Conservation (phyloP, 176 grass and related monocot genomes). For the Neostapfia colusana region DNA sequence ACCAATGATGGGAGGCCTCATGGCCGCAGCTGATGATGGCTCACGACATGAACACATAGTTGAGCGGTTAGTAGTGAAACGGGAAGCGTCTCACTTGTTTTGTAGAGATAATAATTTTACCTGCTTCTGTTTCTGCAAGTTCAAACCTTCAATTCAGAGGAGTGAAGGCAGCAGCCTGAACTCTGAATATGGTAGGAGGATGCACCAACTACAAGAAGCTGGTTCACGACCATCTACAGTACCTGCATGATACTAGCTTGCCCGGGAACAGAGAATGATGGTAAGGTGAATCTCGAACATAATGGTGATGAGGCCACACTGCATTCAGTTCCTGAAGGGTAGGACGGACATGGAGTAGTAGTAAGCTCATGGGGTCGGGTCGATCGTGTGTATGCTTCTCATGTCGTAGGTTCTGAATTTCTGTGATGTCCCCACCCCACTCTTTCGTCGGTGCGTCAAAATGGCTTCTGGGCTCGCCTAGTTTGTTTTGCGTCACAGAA, state of each 20-base stretch:
- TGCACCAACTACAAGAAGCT: slow-evolving; percentile 21
- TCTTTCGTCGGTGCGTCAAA: not conserved
- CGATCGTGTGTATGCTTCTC: not conserved
- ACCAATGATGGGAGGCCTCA: not conserved
- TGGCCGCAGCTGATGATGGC: not conserved
- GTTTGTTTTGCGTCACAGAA: too few species aligned
- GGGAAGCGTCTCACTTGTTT: too few species aligned
- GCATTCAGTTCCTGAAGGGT: not conserved
- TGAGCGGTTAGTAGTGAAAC: too few species aligned
- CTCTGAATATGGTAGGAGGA: slow-evolving; percentile 13
- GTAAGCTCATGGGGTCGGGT: not conserved
- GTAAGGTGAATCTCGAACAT: slow-evolving; percentile 1
- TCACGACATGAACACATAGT: not conserved
- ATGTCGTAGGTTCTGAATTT: not conserved
- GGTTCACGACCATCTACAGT: not conserved
- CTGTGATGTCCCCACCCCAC: not conserved
- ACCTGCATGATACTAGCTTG: slow-evolving; percentile 3
- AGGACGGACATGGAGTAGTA: too few species aligned
- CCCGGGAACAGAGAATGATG: slow-evolving; percentile 20
- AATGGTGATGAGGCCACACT: slow-evolving; percentile 7
- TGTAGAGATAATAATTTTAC: not conserved
- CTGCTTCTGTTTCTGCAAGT: not conserved
- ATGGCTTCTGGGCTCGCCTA: too few species aligned
- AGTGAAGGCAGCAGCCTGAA: slow-evolving; percentile 18
- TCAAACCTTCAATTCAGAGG: not conserved